phyloP scores from a whole-genome alignment of 2,329 filamentous ascomycete genomes.

The Aureobasidium sp. region DNA sequence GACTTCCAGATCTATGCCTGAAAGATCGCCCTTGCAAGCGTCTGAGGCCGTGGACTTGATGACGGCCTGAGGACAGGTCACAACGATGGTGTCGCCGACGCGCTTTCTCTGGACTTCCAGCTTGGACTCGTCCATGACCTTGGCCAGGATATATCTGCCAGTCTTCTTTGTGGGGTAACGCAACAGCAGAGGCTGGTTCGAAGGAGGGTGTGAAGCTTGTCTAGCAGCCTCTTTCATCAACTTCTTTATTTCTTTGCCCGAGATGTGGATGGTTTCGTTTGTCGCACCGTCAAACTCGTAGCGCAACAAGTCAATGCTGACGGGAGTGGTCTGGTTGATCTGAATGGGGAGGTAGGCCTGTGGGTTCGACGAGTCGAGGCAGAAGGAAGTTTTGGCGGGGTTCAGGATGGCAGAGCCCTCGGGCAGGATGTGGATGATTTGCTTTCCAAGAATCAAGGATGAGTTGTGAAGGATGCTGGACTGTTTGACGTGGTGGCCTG shows the following conservation, averaged over 20 bases:
- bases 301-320: slow-evolving; percentile 80
- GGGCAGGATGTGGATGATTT: slow-evolving; percentile 95
- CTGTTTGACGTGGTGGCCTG: slow-evolving; percentile 86
- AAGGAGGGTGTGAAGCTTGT: slow-evolving; percentile 50
- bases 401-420: slow-evolving; percentile 88
- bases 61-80: slow-evolving; percentile 72
- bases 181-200: slow-evolving; percentile 42
- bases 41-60: slow-evolving; percentile 60
- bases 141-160: slow-evolving; percentile 77
- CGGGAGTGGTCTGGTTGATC: slow-evolving; percentile 88
- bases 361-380: slow-evolving; percentile 59
- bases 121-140: slow-evolving; percentile 87
- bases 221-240: slow-evolving; percentile 61
- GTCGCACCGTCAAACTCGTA: slow-evolving; percentile 74
- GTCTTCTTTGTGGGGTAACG: slow-evolving; percentile 74
- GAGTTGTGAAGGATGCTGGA: slow-evolving; percentile 83
- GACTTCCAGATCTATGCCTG: slow-evolving; percentile 75
- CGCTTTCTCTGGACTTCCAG: slow-evolving; percentile 52
- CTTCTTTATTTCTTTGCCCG: slow-evolving; percentile 64
- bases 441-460: slow-evolving; percentile 88
- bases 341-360: slow-evolving; percentile 69
- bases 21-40: slow-evolving; percentile 81
- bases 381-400: slow-evolving; percentile 72
- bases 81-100: slow-evolving; percentile 81
- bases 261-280: slow-evolving; percentile 73